A percentile compares a stretch with the other conserved stretches of the same genome.
These are phyloP conservation scores for Zygoascus tannicola DNA, from an alignment of 805 yeast genomes.

Conservation along the genomic window DNA sequence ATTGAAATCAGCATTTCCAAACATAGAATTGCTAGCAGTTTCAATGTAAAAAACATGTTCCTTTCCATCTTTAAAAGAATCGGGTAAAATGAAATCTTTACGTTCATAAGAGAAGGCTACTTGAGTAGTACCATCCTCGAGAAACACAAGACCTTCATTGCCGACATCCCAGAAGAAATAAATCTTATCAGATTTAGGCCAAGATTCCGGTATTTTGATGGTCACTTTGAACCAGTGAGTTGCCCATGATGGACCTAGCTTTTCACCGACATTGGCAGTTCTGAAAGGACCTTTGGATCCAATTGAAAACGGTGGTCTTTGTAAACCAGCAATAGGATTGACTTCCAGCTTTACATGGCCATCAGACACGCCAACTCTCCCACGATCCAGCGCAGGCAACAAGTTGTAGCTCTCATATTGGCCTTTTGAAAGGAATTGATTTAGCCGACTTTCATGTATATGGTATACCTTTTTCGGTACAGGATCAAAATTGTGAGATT, in stretches of 20 bases:
- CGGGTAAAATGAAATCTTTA: conserved; percentile 59
- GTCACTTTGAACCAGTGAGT: conserved; percentile 85
- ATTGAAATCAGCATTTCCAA: conserved; percentile 53
- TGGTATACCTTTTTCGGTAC: conserved; percentile 70
- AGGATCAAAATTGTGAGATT: conserved; percentile 40
- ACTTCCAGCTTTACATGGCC: conserved; percentile 45
- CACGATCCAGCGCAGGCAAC: conserved; percentile 39
- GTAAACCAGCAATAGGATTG: conserved; percentile 63
- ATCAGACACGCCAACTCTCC: conserved; percentile 8
- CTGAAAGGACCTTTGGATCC: conserved; percentile 36
- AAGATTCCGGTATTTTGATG: conserved; percentile 47
- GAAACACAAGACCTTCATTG: conserved; percentile 81
- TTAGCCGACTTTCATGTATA: conserved; percentile 58
- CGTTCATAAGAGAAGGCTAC: conserved; percentile 87
- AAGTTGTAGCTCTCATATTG: conserved; percentile 61
- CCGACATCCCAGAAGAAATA: conserved; percentile 76
- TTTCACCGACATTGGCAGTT: conserved; percentile 46
- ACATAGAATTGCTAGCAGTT: conserved; percentile 92
- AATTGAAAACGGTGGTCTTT: conserved; percentile 15
- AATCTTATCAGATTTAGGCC: conserved; percentile 40
- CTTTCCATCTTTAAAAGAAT: conserved; percentile 39
- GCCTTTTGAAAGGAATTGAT: conserved; percentile 74
- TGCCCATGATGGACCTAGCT: conserved; percentile 93
- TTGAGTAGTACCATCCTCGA: conserved; percentile 52
- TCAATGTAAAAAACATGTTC: conserved; percentile 71